Evolutionary conservation across 768 basidiomycete genomes (phyloP), one percentile per base, ranked within the genome.

Genomic region (Lactifluus pinguis): DNA sequence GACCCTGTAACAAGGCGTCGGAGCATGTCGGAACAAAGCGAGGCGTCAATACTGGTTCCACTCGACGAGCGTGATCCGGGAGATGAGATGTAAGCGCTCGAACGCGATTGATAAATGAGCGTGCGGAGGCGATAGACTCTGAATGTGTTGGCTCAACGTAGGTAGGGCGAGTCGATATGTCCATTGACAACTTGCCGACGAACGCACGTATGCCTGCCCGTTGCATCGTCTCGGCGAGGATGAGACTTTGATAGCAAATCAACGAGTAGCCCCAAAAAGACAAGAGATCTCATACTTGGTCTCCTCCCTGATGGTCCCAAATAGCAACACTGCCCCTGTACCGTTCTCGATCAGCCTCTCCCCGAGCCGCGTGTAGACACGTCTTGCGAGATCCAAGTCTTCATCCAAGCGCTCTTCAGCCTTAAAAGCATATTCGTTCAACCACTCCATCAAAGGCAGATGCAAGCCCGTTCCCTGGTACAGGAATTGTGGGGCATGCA

Each of bases 101-200:
- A 54, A 87, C 85, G 25, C 70, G 72, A 3, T 76, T 68, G 48
- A 86, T 78, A 66, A 93, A 95, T 0, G 77, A 74, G 10, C 71
- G 60, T 0, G 84, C 84, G 1, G 84, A 74, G 5, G 69, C 62
- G 21, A 84, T 75, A 6, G 90, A 77, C 25, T 72, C 72, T 6
- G 73, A 64, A 2, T 79, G 67, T 1, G 86, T 82, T 0, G 77
- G 60, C 68, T 94, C 92, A 49, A 80, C 75, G 71, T 95, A 95
- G 0, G 85, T 80, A 0, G 83, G 79, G 1, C 84, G 78, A 6
- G 83, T 81, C 6, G 86, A 89, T 29, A 82, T 83, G 70, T 93
- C 91, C 92, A 94, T 94, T 0, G 90, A 91, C 11, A 95, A 75
- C 69, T 95, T 95, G 17, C 92, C 93, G n/a, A 95, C 79, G 63